These are phyloP conservation scores for Mycena olivaceomarginata DNA, from an alignment of 768 basidiomycete species.

Conservation along the genomic window DNA sequence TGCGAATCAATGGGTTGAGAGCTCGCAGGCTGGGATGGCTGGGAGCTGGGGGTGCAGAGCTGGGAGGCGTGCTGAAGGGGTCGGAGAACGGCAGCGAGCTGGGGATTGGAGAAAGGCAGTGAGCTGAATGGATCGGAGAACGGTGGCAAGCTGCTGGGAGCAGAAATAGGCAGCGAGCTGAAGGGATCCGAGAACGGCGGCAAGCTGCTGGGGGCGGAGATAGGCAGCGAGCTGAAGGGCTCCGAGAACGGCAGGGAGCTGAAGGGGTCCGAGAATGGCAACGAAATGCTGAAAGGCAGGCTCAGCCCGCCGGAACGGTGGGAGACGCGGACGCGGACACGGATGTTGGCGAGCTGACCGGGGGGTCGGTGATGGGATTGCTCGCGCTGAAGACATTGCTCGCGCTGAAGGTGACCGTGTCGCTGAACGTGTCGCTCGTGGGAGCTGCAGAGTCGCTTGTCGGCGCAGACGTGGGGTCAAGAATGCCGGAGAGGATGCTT, in stretches of 20 bases:
- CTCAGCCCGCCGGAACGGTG: neutral
- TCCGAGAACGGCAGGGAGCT: neutral
- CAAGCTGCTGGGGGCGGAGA: neutral
- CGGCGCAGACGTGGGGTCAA: neutral
- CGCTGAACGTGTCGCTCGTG: slow-evolving; percentile 9
- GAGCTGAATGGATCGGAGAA: neutral
- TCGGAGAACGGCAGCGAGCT: neutral
- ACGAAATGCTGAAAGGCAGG: slow-evolving; percentile 4
- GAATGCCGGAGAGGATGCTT: neutral
- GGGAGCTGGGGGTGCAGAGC: neutral
- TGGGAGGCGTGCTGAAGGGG: neutral
- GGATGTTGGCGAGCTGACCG: neutral
- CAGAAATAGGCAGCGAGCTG: neutral
- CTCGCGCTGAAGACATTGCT: slow-evolving; percentile 22
- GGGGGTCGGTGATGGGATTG: slow-evolving; percentile 4
- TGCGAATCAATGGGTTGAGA: neutral
- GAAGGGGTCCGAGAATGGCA: neutral
- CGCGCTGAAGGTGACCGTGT: slow-evolving; percentile 23
- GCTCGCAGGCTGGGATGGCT: neutral
- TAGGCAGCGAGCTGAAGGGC: neutral
- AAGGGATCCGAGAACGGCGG: neutral
- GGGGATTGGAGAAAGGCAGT: neutral
- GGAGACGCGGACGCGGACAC: neutral
- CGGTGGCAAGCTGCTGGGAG: neutral
- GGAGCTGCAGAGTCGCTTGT: neutral